phyloP scores from a whole-genome alignment of 1,139 yeast genomes.

The Yamadazyma taylorii region DNA sequence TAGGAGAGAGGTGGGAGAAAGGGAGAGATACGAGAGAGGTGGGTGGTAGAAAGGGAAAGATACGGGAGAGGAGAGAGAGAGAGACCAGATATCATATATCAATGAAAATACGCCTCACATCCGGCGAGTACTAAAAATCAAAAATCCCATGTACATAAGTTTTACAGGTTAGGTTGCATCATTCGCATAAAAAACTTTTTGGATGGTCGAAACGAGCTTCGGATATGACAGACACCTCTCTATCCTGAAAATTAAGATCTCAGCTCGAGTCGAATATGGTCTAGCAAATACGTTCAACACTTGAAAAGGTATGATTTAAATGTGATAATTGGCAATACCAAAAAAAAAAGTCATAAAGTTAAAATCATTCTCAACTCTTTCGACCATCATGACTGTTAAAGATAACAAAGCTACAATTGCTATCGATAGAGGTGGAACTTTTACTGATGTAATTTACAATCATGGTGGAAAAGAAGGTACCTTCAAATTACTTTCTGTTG shows the following conservation, averaged over 20 bases:
- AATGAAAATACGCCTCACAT: no score
- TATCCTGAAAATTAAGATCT: background rate
- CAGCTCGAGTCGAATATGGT: no score
- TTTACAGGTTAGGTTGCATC: slow-evolving; percentile 4
- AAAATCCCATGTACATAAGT: background rate
- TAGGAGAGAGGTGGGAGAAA: no score
- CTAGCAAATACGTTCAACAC: no score
- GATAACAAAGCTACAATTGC: slow-evolving; percentile 14
- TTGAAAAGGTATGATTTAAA: no score
- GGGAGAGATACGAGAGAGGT: no score
- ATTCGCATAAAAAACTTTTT: background rate
- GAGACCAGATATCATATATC: no score
- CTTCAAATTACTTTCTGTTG: slow-evolving; percentile 23
- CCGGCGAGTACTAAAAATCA: background rate
- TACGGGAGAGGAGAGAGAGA: no score
- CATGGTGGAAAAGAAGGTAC: slow-evolving; percentile 15
- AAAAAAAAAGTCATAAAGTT: no score
- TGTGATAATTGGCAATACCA: no score
- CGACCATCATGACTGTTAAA: background rate
- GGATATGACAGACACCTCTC: background rate
- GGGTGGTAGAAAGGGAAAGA: no score
- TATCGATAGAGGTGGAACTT: slow-evolving; percentile 27
- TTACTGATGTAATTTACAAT: slow-evolving; percentile 21
- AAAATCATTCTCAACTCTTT: background rate
- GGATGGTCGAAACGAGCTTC: slow-evolving; percentile 1